These are phyloP conservation scores for Bruguiera gymnorhiza DNA, from an alignment of 345 rosid genomes.

Conservation along the genomic window DNA sequence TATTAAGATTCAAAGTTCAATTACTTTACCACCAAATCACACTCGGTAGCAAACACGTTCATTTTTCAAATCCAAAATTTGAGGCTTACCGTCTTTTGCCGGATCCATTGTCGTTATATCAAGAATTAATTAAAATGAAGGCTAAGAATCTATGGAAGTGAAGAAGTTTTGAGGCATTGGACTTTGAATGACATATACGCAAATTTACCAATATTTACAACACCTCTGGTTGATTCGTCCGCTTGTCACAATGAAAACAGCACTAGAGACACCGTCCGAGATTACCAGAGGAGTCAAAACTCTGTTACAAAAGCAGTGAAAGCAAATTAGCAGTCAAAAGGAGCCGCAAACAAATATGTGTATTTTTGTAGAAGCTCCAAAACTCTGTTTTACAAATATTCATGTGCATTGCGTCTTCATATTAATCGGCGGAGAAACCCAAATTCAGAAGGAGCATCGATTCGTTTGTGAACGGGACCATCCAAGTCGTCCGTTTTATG, in stretches of 20 bases:
- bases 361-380: not conserved
- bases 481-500: not conserved
- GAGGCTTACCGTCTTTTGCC: not conserved
- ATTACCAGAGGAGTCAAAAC: not conserved
- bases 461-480: not conserved
- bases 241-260: not conserved
- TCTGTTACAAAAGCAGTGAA: not conserved
- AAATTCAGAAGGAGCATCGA: too few species aligned
- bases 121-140: not conserved
- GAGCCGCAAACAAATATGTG: not conserved
- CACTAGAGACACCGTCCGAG: not conserved
- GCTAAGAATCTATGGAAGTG: not conserved
- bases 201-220: not conserved
- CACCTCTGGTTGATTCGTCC: not conserved
- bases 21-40: not conserved
- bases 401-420: too few species aligned
- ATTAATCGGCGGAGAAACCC: too few species aligned
- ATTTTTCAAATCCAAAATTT: not conserved
- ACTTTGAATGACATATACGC: not conserved
- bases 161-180: not conserved
- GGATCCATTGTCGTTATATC: not conserved
- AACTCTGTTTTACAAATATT: not conserved
- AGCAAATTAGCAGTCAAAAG: not conserved
- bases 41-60: not conserved
- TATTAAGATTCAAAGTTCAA: not conserved